Base-by-base conservation (phyloP, 2,329 filamentous ascomycete genomes). In the Geosmithia putterillii region DNA sequence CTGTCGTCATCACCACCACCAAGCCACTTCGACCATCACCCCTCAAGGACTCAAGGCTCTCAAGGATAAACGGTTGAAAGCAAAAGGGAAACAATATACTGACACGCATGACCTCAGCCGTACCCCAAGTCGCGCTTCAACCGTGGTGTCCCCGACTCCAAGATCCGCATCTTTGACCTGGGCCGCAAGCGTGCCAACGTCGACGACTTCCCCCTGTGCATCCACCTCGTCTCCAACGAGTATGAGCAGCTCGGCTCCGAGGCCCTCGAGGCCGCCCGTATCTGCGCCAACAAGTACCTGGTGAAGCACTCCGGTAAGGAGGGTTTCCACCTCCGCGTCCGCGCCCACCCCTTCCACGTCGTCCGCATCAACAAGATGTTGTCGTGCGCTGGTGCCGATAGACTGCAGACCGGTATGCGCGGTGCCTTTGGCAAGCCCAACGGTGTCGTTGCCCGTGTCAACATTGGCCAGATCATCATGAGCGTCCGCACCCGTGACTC, bases 341-440 rank as follows among this genome's bases (percentile, higher is more conserved):
- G 92, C 66, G 89, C 88, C 65, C 92, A 98, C 81, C 92, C 92
- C 57, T 98, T 86, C 87, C 92, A 98, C 80, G 92, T 98, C 74
- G 85, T 98, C 79, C 92, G 92, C 74, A 98, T 98, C 89, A 98
- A 98, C 88, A 98, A 98, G 86, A 98, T 98, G 92, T 90, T 98
- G 87, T 96, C 92, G 67, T 98, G 92, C 73, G 92, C 92, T 65
- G 92, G 92, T 81, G 92, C 92, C 83, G 92, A 98, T 96, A 88
- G 92, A 84, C 79, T 98, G 72, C 92, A 98, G 76, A 98, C 92
- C 60, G 92, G 92, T 79, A 98, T 98, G 92, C 90, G 92, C 84
- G 92, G 92, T 83, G 92, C 92, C 61, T 98, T 88, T 83, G 92
- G 92, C 67, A 98, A 98, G 84, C 92, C 92, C 70, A 94, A 96